These are phyloP conservation scores for Globisporangium solare DNA, from an alignment of 352 stramenopile species.

Conservation along the genomic window DNA sequence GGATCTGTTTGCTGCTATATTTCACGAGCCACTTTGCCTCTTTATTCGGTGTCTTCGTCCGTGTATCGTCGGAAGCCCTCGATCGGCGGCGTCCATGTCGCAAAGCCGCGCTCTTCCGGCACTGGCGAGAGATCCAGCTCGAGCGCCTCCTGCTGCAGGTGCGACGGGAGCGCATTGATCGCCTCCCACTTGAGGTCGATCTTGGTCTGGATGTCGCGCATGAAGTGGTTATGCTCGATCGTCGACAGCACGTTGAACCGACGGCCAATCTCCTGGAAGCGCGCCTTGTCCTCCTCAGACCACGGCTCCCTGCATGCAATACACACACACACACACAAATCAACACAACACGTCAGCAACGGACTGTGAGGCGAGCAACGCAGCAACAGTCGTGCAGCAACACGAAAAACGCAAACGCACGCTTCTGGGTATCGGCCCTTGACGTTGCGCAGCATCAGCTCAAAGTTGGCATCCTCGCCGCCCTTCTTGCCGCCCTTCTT, in stretches of 20 bases:
- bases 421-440: slow-evolving; percentile 71
- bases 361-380: neutral
- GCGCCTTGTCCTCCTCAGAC: slow-evolving; percentile 74
- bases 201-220: slow-evolving; percentile 88
- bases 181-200: slow-evolving; percentile 90
- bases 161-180: slow-evolving; percentile 79
- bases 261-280: slow-evolving; percentile 74
- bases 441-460: slow-evolving; percentile 79
- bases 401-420: slow-evolving; percentile 26
- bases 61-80: slow-evolving; percentile 82
- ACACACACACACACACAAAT: slow-evolving; percentile 9
- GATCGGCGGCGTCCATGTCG: slow-evolving; percentile 86
- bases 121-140: slow-evolving; percentile 58
- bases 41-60: slow-evolving; percentile 46
- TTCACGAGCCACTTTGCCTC: neutral
- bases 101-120: slow-evolving; percentile 66
- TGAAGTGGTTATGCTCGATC: slow-evolving; percentile 85
- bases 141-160: slow-evolving; percentile 77
- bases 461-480: slow-evolving; percentile 65
- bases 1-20: slow-evolving; percentile 17
- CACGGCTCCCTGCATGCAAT: slow-evolving; percentile 50
- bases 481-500: slow-evolving; percentile 17
- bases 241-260: slow-evolving; percentile 77
- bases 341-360: neutral
- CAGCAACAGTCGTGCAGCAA: neutral